These are phyloP conservation scores for Blastomyces emzantsi DNA, from an alignment of 2,329 filamentous ascomycete species.

Conservation along the genomic window DNA sequence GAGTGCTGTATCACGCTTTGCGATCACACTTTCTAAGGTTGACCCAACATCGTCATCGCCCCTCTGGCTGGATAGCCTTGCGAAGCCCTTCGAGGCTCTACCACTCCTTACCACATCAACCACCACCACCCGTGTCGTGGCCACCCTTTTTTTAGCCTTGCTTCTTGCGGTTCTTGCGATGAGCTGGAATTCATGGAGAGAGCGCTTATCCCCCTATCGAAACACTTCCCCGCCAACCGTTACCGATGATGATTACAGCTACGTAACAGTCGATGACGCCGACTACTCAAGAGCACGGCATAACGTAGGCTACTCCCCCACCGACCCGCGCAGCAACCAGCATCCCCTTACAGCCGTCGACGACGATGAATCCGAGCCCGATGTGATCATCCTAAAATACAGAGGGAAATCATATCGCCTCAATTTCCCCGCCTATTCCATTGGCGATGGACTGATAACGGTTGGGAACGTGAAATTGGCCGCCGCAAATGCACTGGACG, in stretches of 20 bases:
- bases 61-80: neutral
- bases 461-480: slow-evolving; percentile 34
- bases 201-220: slow-evolving; percentile 25
- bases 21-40: slow-evolving; percentile 14
- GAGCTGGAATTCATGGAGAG: slow-evolving; percentile 21
- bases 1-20: neutral
- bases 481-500: slow-evolving; percentile 32
- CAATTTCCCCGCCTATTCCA: slow-evolving; percentile 39
- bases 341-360: slow-evolving; percentile 15
- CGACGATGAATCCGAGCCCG: slow-evolving; percentile 31
- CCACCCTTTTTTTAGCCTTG: neutral
- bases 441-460: slow-evolving; percentile 37
- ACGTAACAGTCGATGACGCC: slow-evolving; percentile 31
- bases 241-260: slow-evolving; percentile 32
- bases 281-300: slow-evolving; percentile 16
- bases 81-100: neutral
- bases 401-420: slow-evolving; percentile 35
- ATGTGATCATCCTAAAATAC: slow-evolving; percentile 38
- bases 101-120: neutral
- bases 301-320: neutral
- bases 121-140: neutral
- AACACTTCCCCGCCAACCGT: slow-evolving; percentile 26
- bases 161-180: slow-evolving; percentile 5
- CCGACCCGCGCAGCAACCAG: slow-evolving; percentile 7
- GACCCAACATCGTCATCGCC: neutral